Percentiles rank a stretch among this genome's conserved stretches.
phyloP scores from a whole-genome alignment of 2,329 filamentous ascomycete genomes.

The Apiospora saccharicola region DNA sequence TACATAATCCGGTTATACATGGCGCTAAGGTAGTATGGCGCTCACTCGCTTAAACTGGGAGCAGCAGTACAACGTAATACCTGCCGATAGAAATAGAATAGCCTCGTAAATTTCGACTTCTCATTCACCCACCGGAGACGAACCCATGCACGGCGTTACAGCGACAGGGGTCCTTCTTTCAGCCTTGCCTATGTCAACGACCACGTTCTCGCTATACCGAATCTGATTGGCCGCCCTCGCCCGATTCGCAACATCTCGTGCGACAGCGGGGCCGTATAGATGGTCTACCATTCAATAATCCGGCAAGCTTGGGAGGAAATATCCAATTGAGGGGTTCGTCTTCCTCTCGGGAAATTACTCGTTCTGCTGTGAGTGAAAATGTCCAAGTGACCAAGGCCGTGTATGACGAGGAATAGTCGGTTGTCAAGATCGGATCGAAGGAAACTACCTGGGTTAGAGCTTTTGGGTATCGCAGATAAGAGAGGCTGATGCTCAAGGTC shows the following conservation, averaged over 20 bases:
- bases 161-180: slow-evolving; percentile 5
- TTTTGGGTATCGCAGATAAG: slow-evolving; percentile 2
- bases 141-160: neutral
- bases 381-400: neutral
- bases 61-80: slow-evolving; percentile 8
- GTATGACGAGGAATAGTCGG: slow-evolving; percentile 14
- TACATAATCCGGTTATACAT: slow-evolving; percentile 17
- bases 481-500: slow-evolving; percentile 14
- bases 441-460: slow-evolving; percentile 6
- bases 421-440: slow-evolving; percentile 2
- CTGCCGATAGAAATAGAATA: slow-evolving; percentile 15
- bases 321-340: slow-evolving; percentile 7
- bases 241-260: slow-evolving; percentile 5
- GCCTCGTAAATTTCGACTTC: slow-evolving; percentile 13
- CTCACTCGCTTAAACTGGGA: neutral
- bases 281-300: neutral
- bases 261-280: slow-evolving; percentile 14
- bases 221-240: neutral
- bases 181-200: slow-evolving; percentile 13
- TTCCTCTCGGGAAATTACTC: neutral
- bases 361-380: slow-evolving; percentile 1
- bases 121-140: neutral
- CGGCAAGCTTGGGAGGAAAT: neutral
- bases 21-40: slow-evolving; percentile 1
- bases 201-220: slow-evolving; percentile 4